Evolutionary conservation across 352 stramenopile genomes (phyloP).

Genomic region (Pythium aphanidermatum): DNA sequence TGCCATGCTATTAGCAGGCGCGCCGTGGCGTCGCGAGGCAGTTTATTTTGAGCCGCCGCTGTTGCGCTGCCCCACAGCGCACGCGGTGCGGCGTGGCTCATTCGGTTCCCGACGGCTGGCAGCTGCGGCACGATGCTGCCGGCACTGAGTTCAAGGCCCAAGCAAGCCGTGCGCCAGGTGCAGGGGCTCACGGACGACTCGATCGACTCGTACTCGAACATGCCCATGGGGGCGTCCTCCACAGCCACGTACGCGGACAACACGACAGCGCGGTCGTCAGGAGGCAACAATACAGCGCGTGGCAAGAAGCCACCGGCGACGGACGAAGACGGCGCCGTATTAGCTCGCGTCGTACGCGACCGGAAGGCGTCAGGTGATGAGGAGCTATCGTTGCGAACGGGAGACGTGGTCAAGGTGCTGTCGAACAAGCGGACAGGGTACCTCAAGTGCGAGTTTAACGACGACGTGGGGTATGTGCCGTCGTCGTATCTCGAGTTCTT

Average conservation of each 20-base stretch:
- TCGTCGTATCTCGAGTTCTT: conserved; percentile 84
- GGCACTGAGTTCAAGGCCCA: conserved; percentile 76
- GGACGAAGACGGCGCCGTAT: conserved; percentile 19
- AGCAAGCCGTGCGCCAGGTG: conserved; percentile 76
- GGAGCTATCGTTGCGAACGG: conserved; percentile 51
- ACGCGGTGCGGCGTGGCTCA: too few species aligned
- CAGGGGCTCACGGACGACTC: conserved; percentile 80
- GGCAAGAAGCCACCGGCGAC: conserved; percentile 14
- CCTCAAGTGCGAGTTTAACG: conserved; percentile 72
- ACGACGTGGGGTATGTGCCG: conserved; percentile 68
- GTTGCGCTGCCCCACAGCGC: too few species aligned
- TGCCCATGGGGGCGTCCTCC: conserved; percentile 20
- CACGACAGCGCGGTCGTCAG: conserved; percentile 27
- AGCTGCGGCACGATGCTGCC: conserved; percentile 36
- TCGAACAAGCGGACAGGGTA: conserved; percentile 78
- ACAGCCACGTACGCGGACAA: conserved; percentile 51
- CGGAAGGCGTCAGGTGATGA: conserved; percentile 73
- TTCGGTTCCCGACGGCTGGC: neutral
- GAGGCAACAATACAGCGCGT: conserved; percentile 12
- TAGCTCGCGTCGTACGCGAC: conserved; percentile 63
- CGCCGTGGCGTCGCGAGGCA: too few species aligned
- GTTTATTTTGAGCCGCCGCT: too few species aligned
- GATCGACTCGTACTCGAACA: conserved; percentile 82
- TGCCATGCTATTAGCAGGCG: too few species aligned
- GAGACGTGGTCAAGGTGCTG: conserved; percentile 68